Percentiles rank a stretch among this genome's conserved stretches.
These are phyloP conservation scores for Malus hybrid DNA, from an alignment of 331 rosid genomes.

Conservation along the genomic window DNA sequence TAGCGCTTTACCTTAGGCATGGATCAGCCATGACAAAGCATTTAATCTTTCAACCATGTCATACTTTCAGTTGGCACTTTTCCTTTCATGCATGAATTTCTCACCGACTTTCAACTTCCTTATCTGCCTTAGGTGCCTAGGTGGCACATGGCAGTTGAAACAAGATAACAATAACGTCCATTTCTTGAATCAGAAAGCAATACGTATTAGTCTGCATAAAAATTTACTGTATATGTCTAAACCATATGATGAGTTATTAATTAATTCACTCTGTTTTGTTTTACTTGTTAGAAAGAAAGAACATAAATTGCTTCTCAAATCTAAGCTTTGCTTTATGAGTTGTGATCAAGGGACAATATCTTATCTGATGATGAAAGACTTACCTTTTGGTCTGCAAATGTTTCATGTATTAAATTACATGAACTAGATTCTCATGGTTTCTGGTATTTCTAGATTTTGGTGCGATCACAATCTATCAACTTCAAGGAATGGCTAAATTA, in stretches of 20 bases:
- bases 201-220: background rate
- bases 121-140: background rate
- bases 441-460: too few species aligned
- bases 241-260: background rate
- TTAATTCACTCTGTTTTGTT: background rate
- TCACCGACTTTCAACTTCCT: background rate
- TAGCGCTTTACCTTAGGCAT: background rate
- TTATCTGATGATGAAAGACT: background rate
- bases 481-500: too few species aligned
- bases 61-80: background rate
- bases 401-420: background rate
- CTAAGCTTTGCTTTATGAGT: background rate
- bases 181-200: background rate
- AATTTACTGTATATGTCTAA: background rate
- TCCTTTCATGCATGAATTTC: background rate
- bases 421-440: too few species aligned
- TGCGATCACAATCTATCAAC: too few species aligned
- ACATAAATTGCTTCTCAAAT: background rate
- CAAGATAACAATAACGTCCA: background rate
- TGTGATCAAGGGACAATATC: background rate
- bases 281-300: background rate
- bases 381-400: background rate
- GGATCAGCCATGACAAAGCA: background rate
- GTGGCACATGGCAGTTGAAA: background rate
- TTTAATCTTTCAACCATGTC: background rate